Evolutionary conservation across 2,329 filamentous ascomycete genomes (phyloP).

Genomic region (Epichloe hybrida): DNA sequence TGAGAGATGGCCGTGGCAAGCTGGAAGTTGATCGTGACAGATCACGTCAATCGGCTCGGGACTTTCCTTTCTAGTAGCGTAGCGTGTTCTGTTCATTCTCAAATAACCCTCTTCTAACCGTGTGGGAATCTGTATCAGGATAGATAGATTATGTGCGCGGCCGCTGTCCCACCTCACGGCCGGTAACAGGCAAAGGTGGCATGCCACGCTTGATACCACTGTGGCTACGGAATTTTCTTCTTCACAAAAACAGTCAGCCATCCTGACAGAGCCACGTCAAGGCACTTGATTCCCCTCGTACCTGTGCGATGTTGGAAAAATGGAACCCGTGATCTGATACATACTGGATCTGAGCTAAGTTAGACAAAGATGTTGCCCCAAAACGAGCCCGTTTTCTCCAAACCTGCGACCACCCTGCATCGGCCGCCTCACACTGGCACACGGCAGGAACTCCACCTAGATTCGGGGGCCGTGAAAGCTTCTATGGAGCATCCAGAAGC

Average conservation of each 20-base stretch:
- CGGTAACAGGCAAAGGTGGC: not conserved
- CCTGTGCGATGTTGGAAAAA: not conserved
- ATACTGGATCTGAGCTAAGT: not conserved
- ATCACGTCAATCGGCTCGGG: not conserved
- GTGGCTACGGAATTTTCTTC: too few species aligned
- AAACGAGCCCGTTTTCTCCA: conserved; percentile 4
- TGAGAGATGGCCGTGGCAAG: not conserved
- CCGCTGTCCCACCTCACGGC: not conserved
- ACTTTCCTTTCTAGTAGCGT: too few species aligned
- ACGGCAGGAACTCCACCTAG: conserved; percentile 10
- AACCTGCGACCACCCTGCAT: conserved; percentile 8
- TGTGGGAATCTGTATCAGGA: not conserved
- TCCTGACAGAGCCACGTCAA: not conserved
- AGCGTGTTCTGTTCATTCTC: not conserved
- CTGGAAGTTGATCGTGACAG: not conserved
- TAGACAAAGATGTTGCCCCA: not conserved
- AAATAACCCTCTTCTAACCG: not conserved
- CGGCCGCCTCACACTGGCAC: not conserved
- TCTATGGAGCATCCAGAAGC: conserved; percentile 12
- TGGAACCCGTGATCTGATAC: not conserved
- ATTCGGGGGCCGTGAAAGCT: conserved; percentile 11
- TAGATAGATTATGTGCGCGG: not conserved
- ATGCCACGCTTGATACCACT: not conserved
- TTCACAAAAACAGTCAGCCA: not conserved
- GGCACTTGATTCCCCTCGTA: not conserved